Base-by-base conservation (phyloP, 371 early-diverging fungal genomes). In the Apophysomyces trapeziformis region DNA sequence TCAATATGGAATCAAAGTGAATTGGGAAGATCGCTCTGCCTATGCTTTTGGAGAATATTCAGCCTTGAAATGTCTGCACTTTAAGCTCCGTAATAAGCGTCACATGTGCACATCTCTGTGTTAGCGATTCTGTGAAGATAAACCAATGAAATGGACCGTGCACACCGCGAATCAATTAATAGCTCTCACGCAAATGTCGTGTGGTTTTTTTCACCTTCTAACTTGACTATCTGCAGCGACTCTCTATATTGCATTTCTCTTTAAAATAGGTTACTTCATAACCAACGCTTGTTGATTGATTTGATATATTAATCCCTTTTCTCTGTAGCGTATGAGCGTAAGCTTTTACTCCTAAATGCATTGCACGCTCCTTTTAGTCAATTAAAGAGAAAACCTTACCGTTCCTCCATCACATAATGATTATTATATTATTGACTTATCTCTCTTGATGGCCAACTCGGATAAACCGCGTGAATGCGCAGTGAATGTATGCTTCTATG, bases 101-200 rank as follows among this genome's bases (percentile, higher is more conserved):
- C 54, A 47, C 47, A 47, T 13, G n/a, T 16, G 47, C n/a, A 11
- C 7, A 16, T 9, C 16, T 47, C 16, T 47, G 11, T 47, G 11
- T 47, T 47, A 47, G n/a, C n/a, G 11, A 16, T 16, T 47, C 47
- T 47, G 7, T 7, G 18, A 43, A 43, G 14, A 43, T 12, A 43
- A 43, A 43, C 13, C 13, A 41, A 41, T 41, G 7, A 9, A 9
- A 50, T 26, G 18, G 21, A 50, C 54, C 54, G 54, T 50, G 54
- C 54, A 50, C 21, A 21, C 54, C 21, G 54, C 4, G 16, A 21
- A 21, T 26, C 54, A 16, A 50, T 16, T 26, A 26, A 26, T 26
- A 3, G 11, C 54, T 50, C 54, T 50, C 54, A 50, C 54, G 54
- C 21, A 16, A 50, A 21, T 50, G 21, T 50, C 54, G 54, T 50